Base-by-base conservation (phyloP, 2,329 filamentous ascomycete species). In the Sporothrix mexicana region DNA sequence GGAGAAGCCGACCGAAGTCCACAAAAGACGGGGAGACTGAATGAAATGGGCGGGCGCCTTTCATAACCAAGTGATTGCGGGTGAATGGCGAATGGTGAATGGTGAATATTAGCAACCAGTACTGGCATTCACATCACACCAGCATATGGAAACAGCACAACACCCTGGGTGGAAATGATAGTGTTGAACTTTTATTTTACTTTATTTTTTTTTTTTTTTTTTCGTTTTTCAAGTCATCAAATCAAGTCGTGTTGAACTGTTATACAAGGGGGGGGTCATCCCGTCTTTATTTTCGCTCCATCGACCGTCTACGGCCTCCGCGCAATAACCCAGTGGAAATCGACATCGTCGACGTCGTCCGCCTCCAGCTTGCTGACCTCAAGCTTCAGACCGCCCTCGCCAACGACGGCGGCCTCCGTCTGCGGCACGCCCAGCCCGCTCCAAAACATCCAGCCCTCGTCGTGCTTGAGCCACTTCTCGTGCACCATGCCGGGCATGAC, bases 401-500 rank as follows among this genome's bases (percentile, higher is more conserved):
- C 77, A 1, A 84, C 25, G 61, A 67, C 45, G 12, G 77, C 73
- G 43, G 77, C 73, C 47, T 81, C 53, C 8, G 79, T 83, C 49
- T 74, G 77, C 23, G 82, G 79, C 41, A 76, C 76, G 1, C 83
- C 83, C 79, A 79, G 81, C 10, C 82, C 80, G 75, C 83, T 84
- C 82, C 81, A 83, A 71, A 78, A 85, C 80, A 84, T 82, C 83
- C 83, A 85, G 1, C 80, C 82, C 53, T 81, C 76, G 13, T 82
- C 78, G 12, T 82, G 76, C 13, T 81, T 76, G 23, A 84, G 76
- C 83, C 83, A 84, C 49, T 78, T 74, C 23, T 82, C 80, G 69
- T 77, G 75, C 15, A 81, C 79, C 1, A 75, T 59, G 1, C 77
- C 78, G 49, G 79, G 77, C 20, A 67, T 73, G 30, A 78, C 78